Base-by-base conservation (phyloP, 164 flowering plant genomes). In the Liriodendron chinense region DNA sequence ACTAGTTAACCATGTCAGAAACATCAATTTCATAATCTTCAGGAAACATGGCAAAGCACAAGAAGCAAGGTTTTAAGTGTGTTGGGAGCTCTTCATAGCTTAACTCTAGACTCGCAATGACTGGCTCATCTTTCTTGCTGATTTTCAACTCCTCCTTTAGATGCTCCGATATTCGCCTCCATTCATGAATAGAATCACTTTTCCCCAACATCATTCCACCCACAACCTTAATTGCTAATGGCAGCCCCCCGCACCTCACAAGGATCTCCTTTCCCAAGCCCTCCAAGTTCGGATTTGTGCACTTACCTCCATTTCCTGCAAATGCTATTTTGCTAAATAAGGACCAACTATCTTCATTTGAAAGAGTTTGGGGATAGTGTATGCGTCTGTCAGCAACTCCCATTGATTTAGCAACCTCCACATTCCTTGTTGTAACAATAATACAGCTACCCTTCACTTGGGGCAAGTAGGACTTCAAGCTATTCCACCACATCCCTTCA, bases 171-270 rank as follows among this genome's bases (percentile, higher is more conserved):
- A 49, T 49, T 22, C 20, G 2, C 13, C 28, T 21, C 72, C 72
- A 70, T 12, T 70, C 25, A 23, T 21, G 1, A 14, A 22, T 7
- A 13, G 23, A 70, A 48, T 47, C n/a, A 23, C 14, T 50, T 47
- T 69, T 69, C 22, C 71, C 56, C 9, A 16, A 3, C 71, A 69
- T 69, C 71, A 47, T 47, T 69, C 71, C 71, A 43, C 71, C 71
- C 23, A 69, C 56, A 8, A 69, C 71, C 24, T 47, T 69, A 14
- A 69, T 69, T 47, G 53, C 53, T 9, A 69, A 26, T 16, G 56
- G 56, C 22, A 49, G 72, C 1, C 69, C 72, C 21, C 18, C 8
- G 12, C 72, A 70, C 23, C 13, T 21, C 26, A 0, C 63, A 59
- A 59, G 20, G 14, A 59, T 59, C 63, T 59, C n/a, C n/a, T 22